These are phyloP conservation scores for Starmerella tilneyi DNA, from an alignment of 805 yeast species.

Conservation along the genomic window DNA sequence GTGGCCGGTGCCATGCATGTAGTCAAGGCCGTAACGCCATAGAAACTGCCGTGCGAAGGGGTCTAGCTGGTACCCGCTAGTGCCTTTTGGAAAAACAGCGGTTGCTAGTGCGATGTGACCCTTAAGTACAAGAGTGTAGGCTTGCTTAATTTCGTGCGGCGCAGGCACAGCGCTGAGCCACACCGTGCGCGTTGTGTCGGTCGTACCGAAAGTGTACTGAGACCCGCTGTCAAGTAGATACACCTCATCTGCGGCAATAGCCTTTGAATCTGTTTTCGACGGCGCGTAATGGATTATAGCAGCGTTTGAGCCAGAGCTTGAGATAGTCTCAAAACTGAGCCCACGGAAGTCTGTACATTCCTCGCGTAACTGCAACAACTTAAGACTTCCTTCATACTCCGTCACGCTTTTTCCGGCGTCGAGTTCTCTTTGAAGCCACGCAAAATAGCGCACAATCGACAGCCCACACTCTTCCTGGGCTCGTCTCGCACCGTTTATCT, in stretches of 20 bases:
- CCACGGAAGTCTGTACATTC: slow-evolving; percentile 39
- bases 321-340: slow-evolving; percentile 61
- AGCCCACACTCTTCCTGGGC: slow-evolving; percentile 83
- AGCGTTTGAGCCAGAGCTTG: slow-evolving; percentile 66
- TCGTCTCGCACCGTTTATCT: slow-evolving; percentile 54
- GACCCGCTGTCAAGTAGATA: slow-evolving; percentile 85
- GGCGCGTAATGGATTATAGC: slow-evolving; percentile 72
- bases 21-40: slow-evolving; percentile 75
- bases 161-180: slow-evolving; percentile 49
- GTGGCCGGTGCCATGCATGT: slow-evolving; percentile 93
- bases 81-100: slow-evolving; percentile 65
- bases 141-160: slow-evolving; percentile 45
- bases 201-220: slow-evolving; percentile 87
- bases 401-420: slow-evolving; percentile 34
- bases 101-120: slow-evolving; percentile 83
- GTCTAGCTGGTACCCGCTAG: slow-evolving; percentile 70
- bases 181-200: slow-evolving; percentile 85
- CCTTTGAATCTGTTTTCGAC: slow-evolving; percentile 41
- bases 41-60: slow-evolving; percentile 70
- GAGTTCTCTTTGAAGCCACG: slow-evolving; percentile 70
- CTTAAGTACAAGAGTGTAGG: slow-evolving; percentile 77
- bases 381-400: slow-evolving; percentile 50
- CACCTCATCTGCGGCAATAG: slow-evolving; percentile 56
- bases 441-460: slow-evolving; percentile 59
- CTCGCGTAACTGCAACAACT: slow-evolving; percentile 39